Evolutionary conservation across 108 stramenopile species (phyloP).

Genomic region (Nannochloropsis gaditana): DNA sequence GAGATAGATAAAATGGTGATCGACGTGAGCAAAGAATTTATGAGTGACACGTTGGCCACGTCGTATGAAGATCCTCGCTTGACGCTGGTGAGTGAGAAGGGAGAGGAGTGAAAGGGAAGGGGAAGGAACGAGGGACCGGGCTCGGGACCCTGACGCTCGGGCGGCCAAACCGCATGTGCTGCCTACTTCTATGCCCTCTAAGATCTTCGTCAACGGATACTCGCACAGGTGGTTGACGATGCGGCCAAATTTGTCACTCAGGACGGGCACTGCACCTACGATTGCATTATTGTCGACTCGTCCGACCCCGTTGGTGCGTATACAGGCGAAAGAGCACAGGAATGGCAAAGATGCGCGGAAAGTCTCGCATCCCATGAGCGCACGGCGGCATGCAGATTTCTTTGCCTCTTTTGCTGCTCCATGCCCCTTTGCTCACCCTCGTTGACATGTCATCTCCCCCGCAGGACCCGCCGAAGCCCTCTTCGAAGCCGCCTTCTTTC

Average conservation of each 20-base stretch:
- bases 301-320: conserved; percentile 71
- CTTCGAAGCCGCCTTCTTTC: conserved; percentile 89
- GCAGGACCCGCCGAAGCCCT: conserved; percentile 85
- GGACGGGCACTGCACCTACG: conserved; percentile 80
- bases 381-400: background rate
- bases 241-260: conserved; percentile 58
- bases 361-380: too few relatives aligned
- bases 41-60: conserved; percentile 66
- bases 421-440: background rate
- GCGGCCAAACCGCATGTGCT: too few relatives aligned
- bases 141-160: conserved; percentile 20
- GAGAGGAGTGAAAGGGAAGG: background rate
- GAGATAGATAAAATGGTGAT: conserved; percentile 72
- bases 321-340: too few relatives aligned
- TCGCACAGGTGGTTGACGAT: conserved; percentile 31
- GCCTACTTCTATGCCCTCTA: too few relatives aligned
- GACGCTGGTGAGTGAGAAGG: conserved; percentile 31
- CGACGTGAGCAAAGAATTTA: conserved; percentile 67
- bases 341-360: too few relatives aligned
- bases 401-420: background rate
- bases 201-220: background rate
- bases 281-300: conserved; percentile 70
- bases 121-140: background rate
- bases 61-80: conserved; percentile 74
- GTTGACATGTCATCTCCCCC: background rate